Evolutionary conservation across 2,329 filamentous ascomycete species (phyloP).

Genomic region (Apiospora marii): DNA sequence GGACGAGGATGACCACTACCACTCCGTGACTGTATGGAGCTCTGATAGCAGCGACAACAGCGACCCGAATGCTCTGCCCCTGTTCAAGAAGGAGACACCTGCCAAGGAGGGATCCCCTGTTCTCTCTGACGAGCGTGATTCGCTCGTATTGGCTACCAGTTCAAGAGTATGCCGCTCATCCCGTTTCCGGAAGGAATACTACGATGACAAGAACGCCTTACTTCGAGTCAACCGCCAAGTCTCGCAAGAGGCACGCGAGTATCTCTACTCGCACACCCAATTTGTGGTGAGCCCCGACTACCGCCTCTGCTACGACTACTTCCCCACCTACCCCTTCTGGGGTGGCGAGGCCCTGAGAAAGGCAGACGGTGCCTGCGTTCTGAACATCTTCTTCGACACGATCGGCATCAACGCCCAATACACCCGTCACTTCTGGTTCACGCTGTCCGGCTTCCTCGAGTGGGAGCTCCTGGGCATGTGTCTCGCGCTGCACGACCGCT

Average conservation of each 20-base stretch:
- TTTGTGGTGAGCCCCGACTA: neutral
- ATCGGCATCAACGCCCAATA: neutral
- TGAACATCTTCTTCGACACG: neutral
- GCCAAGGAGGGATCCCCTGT: too few relatives aligned
- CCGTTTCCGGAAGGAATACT: neutral
- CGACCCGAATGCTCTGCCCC: neutral
- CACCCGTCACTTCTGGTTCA: neutral
- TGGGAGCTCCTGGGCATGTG: constrained; percentile 4
- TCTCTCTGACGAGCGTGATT: neutral
- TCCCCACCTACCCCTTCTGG: neutral
- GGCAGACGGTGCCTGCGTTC: neutral
- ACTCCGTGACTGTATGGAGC: neutral
- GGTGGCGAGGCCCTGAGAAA: neutral
- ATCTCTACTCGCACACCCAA: neutral
- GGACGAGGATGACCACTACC: neutral
- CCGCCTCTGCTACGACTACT: neutral
- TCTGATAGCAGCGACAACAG: neutral
- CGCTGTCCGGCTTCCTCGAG: neutral
- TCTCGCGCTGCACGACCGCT: neutral
- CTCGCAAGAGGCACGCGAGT: neutral
- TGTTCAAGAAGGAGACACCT: too few relatives aligned
- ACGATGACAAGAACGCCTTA: neutral
- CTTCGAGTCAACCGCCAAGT: neutral
- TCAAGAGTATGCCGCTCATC: neutral
- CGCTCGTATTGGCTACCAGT: neutral